Base-by-base conservation (phyloP, 345 rosid species). In the Capsella bursapastoris region DNA sequence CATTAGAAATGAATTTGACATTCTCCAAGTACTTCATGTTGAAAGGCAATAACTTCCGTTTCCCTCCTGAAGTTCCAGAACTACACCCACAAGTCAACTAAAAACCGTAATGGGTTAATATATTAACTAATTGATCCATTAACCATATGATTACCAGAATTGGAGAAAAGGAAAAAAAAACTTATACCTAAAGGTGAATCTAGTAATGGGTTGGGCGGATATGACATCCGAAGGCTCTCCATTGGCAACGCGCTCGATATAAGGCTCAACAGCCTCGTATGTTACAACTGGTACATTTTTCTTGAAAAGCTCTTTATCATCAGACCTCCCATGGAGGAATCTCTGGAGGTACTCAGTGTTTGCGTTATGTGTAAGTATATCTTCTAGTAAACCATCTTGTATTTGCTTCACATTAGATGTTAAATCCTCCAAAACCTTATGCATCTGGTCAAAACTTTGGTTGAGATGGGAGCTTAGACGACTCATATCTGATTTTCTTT, bases 1-100 rank as follows among this genome's bases (percentile, higher is more conserved):
- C 9, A 5, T 13, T 29, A 28, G 15, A 0, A 4, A 12, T 12
- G 16, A 53, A 53, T 53, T 28, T 25, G 58, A 12, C 1, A 8
- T 53, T 53, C 58, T 53, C 58, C 16, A 53, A 53, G 16, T 5
- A 28, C 4, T 53, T 53, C 16, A 28, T 13, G 4, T 28, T 53
- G 5, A 53, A 3, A 28, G 58, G 35, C 9, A 53, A 7, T 27
- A 53, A 13, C 58, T 53, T 53, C 9, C 4, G 58, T 28, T 13
- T 53, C 3, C 37, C 58, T 27, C 58, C 58, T 53, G 58, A 53
- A 28, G 35, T 53, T 53, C 58, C 58, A 28, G 58, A 53, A 53
- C 58, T 28, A 53, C 8, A 53, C 27, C 34, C 34, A 53, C 34
- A 52, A 27, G 57, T 52, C 34, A 16, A 48, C 34, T 22, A 10